Percentiles rank a stretch among this genome's conserved stretches.
phyloP scores from a whole-genome alignment of 1,284 basidiomycete species.

The Microbotryum lychnidis-dioicae region DNA sequence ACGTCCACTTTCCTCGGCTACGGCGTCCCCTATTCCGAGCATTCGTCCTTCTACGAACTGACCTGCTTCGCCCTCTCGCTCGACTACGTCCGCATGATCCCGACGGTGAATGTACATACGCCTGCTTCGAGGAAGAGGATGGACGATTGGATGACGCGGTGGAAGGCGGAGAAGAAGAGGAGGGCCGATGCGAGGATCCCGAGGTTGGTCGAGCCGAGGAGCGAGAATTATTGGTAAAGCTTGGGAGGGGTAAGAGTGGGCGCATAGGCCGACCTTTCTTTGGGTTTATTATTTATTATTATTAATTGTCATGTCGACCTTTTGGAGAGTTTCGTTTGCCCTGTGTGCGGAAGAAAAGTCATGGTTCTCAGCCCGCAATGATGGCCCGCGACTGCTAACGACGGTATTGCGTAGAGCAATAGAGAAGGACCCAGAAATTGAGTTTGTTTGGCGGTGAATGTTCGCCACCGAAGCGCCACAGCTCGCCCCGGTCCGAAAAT shows the following conservation, averaged over 20 bases:
- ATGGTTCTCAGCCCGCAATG: too few relatives aligned
- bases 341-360: too few relatives aligned
- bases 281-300: neutral
- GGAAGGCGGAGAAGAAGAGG: constrained; percentile 70
- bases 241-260: neutral
- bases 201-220: constrained; percentile 13
- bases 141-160: constrained; percentile 73
- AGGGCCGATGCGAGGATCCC: constrained; percentile 45
- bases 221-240: constrained; percentile 21
- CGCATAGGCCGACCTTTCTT: neutral
- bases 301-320: too few relatives aligned
- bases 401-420: too few relatives aligned
- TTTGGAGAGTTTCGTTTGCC: too few relatives aligned
- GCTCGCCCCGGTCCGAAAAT: too few relatives aligned
- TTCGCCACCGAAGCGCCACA: too few relatives aligned
- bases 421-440: too few relatives aligned
- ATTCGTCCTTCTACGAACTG: constrained; percentile 80
- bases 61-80: constrained; percentile 86
- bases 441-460: too few relatives aligned
- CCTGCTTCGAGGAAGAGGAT: constrained; percentile 60
- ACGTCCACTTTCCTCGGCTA: constrained; percentile 31
- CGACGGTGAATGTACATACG: constrained; percentile 88
- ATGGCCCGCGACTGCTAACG: too few relatives aligned
- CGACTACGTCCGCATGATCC: constrained; percentile 75
- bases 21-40: constrained; percentile 88